Evolutionary conservation across 306 rosid genomes (phyloP), one percentile per base, ranked within the genome.

Genomic region (Sechiopsis laciniata): DNA sequence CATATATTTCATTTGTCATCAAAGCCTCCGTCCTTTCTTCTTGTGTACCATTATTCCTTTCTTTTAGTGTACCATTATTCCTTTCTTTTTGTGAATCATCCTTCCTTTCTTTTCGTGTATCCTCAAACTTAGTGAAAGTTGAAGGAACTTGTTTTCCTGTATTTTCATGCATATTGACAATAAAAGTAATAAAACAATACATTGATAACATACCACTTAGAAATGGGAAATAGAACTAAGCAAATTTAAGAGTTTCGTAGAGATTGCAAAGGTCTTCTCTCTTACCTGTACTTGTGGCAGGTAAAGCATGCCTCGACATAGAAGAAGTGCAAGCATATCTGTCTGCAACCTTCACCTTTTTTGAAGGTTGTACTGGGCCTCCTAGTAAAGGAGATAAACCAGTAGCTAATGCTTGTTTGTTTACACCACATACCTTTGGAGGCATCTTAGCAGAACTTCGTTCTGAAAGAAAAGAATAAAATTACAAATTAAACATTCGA

Each of bases 101-200:
- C 37, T 32, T 32, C 37, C 37, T 56, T 57, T 57, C 16, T 57
- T 57, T 57, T 24, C 48, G 67, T 22, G 1, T 11, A 15, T 37
- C 55, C 73, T 69, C 54, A 71, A 77, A 79, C 72, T 68, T 78
- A 15, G 20, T 2, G 76, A 77, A 73, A 40, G 80, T 81, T 72
- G 75, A 54, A 13, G 15, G 55, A 78, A 55, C 64, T 69, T 52
- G 55, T 70, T 51, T 72, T 42, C 76, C 86, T 80, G 59, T 67
- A 35, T 46, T 67, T 0, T 67, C 24, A 46, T 40, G 46, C 19
- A 45, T 55, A 51, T 29, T 63, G 61, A 61, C 71, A 37, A 60
- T 46, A 67, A n/a, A 72, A 50, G 29, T 2, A 69, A 22, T 26
- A 7, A 32, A 15, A 10, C 0, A 45, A 11, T 3, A 55, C 51